Evolutionary conservation across 2,329 filamentous ascomycete species (phyloP).

Genomic region (Ophiobolus disseminans): DNA sequence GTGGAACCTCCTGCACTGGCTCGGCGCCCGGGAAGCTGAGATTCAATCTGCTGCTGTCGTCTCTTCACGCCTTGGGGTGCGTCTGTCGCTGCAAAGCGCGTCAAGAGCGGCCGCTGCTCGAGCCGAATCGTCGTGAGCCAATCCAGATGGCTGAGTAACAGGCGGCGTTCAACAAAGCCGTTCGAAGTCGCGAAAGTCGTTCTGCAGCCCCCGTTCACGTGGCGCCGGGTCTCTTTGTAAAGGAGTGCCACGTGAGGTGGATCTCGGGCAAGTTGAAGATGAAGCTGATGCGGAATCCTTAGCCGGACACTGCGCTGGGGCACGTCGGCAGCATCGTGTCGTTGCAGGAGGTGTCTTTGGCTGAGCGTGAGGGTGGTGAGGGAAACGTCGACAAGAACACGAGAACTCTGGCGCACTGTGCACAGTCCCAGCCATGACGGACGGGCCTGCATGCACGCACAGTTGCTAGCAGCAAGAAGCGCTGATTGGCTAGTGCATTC

Average conservation of each 20-base stretch:
- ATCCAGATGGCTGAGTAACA: conserved; percentile 5
- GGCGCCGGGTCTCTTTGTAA: conserved; percentile 38
- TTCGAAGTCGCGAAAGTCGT: conserved; percentile 9
- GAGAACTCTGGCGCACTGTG: conserved; percentile 32
- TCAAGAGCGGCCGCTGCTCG: conserved; percentile 7
- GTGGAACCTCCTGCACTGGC: conserved; percentile 32
- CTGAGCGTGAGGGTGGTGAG: conserved; percentile 29
- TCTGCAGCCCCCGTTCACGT: conserved; percentile 39
- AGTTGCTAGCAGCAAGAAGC: too few species aligned
- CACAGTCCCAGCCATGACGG: conserved; percentile 20
- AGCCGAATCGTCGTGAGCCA: not conserved
- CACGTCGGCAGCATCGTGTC: conserved; percentile 33
- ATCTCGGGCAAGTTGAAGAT: conserved; percentile 3
- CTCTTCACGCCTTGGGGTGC: conserved; percentile 13
- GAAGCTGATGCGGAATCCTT: conserved; percentile 7
- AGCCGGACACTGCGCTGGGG: conserved; percentile 30
- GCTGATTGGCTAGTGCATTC: conserved; percentile 14
- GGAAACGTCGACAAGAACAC: conserved; percentile 37
- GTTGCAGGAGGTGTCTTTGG: conserved; percentile 23
- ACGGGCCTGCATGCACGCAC: conserved; percentile 15
- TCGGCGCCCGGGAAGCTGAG: conserved; percentile 42
- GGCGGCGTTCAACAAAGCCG: conserved; percentile 11
- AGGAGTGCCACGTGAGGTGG: conserved; percentile 31
- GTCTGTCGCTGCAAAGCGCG: conserved; percentile 18
- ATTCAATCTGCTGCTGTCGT: conserved; percentile 32